Conservation (phyloP, 2,329 filamentous ascomycete species). For the Scytalidium sp. region DNA sequence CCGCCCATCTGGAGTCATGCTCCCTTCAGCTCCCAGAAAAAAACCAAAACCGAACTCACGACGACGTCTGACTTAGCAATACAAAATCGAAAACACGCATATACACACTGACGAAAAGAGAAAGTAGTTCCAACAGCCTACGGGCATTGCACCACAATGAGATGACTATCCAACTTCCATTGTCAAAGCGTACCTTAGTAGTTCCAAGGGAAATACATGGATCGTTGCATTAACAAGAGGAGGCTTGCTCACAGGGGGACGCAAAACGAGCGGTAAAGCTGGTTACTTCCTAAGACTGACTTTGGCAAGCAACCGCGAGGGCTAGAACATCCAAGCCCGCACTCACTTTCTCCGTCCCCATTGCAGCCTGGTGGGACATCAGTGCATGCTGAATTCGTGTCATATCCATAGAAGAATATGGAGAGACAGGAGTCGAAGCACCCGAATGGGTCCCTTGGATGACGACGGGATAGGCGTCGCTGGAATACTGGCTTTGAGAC, state of each 20-base stretch:
- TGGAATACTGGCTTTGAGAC: not conserved
- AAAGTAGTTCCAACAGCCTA: slow-evolving; percentile 6
- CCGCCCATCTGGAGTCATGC: not conserved
- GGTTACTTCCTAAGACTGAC: not conserved
- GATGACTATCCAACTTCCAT: no score
- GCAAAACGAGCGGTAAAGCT: not conserved
- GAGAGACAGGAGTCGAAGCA: not conserved
- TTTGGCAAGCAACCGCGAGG: slow-evolving; percentile 8
- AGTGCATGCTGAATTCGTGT: not conserved
- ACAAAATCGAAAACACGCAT: no score
- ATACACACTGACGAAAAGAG: not conserved
- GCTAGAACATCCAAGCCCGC: slow-evolving; percentile 12
- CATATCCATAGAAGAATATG: not conserved
- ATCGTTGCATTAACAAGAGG: not conserved
- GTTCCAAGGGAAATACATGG: not conserved
- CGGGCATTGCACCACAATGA: slow-evolving; percentile 10
- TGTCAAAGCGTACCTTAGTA: no score
- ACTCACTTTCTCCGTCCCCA: slow-evolving; percentile 3
- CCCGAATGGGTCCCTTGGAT: not conserved
- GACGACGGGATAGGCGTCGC: not conserved
- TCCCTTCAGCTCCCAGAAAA: not conserved
- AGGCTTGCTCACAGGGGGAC: slow-evolving; percentile 2
- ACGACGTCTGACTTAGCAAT: not conserved
- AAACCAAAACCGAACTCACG: not conserved
- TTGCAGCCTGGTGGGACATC: not conserved